phyloP scores from a whole-genome alignment of 805 yeast species.

The Myxozyma neglecta region DNA sequence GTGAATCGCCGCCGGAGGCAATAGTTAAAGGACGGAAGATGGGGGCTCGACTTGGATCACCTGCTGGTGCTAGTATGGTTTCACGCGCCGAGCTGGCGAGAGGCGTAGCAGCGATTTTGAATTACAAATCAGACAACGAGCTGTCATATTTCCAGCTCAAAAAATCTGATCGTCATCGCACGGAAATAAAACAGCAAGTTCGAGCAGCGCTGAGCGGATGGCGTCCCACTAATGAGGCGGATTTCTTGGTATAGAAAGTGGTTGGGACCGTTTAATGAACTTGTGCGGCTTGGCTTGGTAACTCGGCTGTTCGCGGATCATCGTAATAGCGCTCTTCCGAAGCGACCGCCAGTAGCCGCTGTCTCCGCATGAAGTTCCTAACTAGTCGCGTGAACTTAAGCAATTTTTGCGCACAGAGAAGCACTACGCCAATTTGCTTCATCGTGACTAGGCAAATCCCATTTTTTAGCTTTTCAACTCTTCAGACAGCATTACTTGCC shows the following conservation, averaged over 20 bases:
- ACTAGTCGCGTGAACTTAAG: neutral
- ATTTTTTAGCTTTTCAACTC: neutral
- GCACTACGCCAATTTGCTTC: slow-evolving; percentile 2
- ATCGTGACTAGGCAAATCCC: slow-evolving; percentile 5
- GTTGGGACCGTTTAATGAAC: neutral
- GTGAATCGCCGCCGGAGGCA: slow-evolving; percentile 23
- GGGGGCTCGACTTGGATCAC: slow-evolving; percentile 34
- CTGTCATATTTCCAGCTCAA: slow-evolving; percentile 21
- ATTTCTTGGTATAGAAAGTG: slow-evolving; percentile 2
- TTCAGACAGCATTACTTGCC: neutral
- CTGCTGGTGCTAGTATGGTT: slow-evolving; percentile 30
- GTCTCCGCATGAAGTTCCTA: neutral
- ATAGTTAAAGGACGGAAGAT: slow-evolving; percentile 35
- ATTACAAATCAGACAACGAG: neutral
- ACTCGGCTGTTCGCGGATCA: neutral
- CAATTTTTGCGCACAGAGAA: neutral
- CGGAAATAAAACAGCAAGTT: slow-evolving; percentile 11
- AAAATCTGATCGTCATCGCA: slow-evolving; percentile 3
- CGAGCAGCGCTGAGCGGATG: slow-evolving; percentile 27
- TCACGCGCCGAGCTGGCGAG: slow-evolving; percentile 4
- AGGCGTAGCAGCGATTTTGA: neutral
- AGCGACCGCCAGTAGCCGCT: slow-evolving; percentile 21
- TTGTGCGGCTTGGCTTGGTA: too few species aligned
- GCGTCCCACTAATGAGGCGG: slow-evolving; percentile 27
- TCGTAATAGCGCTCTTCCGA: slow-evolving; percentile 4